Evolutionary conservation across 2,329 filamentous ascomycete genomes (phyloP).

Genomic region (Colletotrichum tofieldiae): DNA sequence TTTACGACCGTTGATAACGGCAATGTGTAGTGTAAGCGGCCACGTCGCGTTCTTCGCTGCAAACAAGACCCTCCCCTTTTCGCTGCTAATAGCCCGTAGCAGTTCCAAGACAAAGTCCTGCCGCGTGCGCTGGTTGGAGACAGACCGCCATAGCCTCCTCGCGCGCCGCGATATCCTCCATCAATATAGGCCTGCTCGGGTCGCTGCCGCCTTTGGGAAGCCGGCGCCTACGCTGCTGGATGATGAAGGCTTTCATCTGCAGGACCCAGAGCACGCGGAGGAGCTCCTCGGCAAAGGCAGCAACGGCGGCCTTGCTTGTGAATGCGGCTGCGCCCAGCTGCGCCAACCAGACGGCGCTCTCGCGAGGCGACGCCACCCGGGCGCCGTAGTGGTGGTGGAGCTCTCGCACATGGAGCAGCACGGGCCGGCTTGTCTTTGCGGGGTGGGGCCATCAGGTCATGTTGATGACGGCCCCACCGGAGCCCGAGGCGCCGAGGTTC

Average conservation of each 20-base stretch:
- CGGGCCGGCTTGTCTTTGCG: background rate
- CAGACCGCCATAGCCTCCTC: background rate
- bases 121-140: background rate
- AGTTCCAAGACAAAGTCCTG: slow-evolving; percentile 9
- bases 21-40: background rate
- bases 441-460: slow-evolving; percentile 4
- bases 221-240: slow-evolving; percentile 19
- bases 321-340: background rate
- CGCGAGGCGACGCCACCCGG: background rate
- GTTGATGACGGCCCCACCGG: slow-evolving; percentile 8
- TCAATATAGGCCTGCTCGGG: background rate
- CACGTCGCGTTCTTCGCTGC: slow-evolving; percentile 7
- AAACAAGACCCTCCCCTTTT: background rate
- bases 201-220: background rate
- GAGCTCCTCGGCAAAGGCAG: slow-evolving; percentile 19
- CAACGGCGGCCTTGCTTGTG: background rate
- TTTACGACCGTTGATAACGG: background rate
- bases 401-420: slow-evolving; percentile 15
- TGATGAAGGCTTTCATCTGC: slow-evolving; percentile 30
- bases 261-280: slow-evolving; percentile 35
- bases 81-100: background rate
- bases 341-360: slow-evolving; percentile 1
- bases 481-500: background rate
- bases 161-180: background rate
- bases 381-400: slow-evolving; percentile 6